Evolutionary conservation across 345 rosid species (phyloP), one percentile per base, ranked within the genome.

Genomic region (Murraya koenigii): DNA sequence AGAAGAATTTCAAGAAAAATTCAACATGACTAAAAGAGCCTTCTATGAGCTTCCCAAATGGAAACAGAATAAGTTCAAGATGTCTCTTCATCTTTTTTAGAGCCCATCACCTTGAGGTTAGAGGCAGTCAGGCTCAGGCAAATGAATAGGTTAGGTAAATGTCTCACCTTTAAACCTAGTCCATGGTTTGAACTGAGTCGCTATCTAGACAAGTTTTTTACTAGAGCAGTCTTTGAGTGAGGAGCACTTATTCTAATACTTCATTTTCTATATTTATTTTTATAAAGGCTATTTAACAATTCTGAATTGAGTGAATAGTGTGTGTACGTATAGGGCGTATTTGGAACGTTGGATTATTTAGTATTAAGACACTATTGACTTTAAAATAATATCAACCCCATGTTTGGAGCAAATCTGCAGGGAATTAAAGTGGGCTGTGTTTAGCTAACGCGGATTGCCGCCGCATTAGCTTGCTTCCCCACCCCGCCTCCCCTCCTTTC

Each of bases 11-110:
- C 72, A 78, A 76, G 92, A 86, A 84, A 87, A 79, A 66, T 85
- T 92, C 32, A 75, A 79, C 80, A 88, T 90, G 87, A 58, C 77
- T 0, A 88, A 81, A 81, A 10, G 54, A 10, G 77, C 86, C 20
- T 92, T 92, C 79, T 87, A 86, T 62, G 69, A 54, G 80, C 90
- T 90, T 77, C 88, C 97, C 30, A 92, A 89, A 73, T 92, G 97
- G 97, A 87, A 76, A 76, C 93, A 88, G 84, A 85, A 90, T 88
- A 90, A 90, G 82, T 87, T 92, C 74, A 92, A 92, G 88, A 58
- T 83, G 74, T 84, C 88, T 65, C 80, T 92, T 32, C 61, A 84
- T 70, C 93, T 92, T 14, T 92, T 92, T 65, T 92, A 86, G 84
- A 65, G 14, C 20, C 25, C 55, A 58, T 41, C 39, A 65, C 28